Conservation (phyloP, 148 eudicot species). For the Rhododendron griersonianum region DNA sequence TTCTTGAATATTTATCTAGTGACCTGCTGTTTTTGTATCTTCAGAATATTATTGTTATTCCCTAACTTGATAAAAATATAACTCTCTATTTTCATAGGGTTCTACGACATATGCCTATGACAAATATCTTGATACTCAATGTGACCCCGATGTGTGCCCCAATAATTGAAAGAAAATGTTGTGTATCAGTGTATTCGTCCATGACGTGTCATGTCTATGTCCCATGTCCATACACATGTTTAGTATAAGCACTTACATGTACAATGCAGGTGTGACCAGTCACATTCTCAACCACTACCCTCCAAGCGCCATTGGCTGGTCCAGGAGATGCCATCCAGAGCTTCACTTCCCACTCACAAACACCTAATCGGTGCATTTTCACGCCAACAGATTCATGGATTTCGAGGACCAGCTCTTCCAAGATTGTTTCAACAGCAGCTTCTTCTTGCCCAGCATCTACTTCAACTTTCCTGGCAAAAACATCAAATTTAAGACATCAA, state of each 20-base stretch:
- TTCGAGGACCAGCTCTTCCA: conserved; percentile 74
- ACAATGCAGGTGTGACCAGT: conserved; percentile 95
- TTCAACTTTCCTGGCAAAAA: conserved; percentile 56
- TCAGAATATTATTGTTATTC: background rate
- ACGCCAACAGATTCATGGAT: conserved; percentile 71
- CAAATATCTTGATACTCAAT: background rate
- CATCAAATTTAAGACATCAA: conserved; percentile 5
- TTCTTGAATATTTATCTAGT: background rate
- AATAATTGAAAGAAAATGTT: background rate
- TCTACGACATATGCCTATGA: background rate
- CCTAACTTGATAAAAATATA: background rate
- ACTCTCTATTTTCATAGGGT: background rate
- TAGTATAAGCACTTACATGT: conserved; percentile 55
- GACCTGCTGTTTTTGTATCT: background rate
- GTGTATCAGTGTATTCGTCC: background rate
- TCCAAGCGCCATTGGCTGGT: conserved; percentile 92
- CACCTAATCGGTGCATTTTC: conserved; percentile 88
- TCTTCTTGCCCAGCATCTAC: conserved; percentile 54
- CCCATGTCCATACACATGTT: background rate
- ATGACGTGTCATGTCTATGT: background rate
- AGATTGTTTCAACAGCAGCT: conserved; percentile 52
- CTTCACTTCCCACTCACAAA: conserved; percentile 97
- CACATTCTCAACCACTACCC: conserved; percentile 77
- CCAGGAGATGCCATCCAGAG: conserved; percentile 81
- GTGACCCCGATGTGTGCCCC: background rate